Percentiles rank a stretch among this genome's conserved stretches.
These are phyloP conservation scores for Mycena metata DNA, from an alignment of 768 basidiomycete species.

Conservation along the genomic window DNA sequence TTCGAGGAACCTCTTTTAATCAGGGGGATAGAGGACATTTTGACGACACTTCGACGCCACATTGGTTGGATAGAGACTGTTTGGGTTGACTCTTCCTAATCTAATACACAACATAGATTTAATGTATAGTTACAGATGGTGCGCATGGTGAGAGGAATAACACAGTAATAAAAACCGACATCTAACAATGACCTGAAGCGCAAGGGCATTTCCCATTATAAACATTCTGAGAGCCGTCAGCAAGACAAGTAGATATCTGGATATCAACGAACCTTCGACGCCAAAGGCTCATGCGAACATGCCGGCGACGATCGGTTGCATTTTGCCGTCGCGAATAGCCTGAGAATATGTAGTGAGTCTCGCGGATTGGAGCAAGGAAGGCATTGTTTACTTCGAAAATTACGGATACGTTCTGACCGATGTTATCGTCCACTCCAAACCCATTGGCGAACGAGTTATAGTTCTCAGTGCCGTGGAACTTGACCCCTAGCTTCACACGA, in stretches of 20 bases:
- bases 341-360: constrained; percentile 4
- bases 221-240: no score
- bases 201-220: no score
- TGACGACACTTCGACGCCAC: constrained; percentile 54
- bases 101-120: background rate
- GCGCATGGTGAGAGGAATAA: constrained; percentile 10
- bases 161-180: constrained; percentile 12
- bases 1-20: constrained; percentile 75
- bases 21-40: constrained; percentile 57
- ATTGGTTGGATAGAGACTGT: constrained; percentile 69
- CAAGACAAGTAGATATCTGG: no score
- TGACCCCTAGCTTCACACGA: constrained; percentile 71
- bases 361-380: background rate
- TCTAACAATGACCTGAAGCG: background rate
- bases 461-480: constrained; percentile 86
- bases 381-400: constrained; percentile 34
- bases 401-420: constrained; percentile 81
- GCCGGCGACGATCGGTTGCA: constrained; percentile 68
- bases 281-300: constrained; percentile 56
- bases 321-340: constrained; percentile 80
- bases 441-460: constrained; percentile 57
- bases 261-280: background rate
- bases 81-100: constrained; percentile 53
- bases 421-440: constrained; percentile 66
- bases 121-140: background rate